Percentiles rank a stretch among this genome's conserved stretches.
Evolutionary conservation across 345 rosid genomes (phyloP).

Genomic region (Dovyalis caffra): DNA sequence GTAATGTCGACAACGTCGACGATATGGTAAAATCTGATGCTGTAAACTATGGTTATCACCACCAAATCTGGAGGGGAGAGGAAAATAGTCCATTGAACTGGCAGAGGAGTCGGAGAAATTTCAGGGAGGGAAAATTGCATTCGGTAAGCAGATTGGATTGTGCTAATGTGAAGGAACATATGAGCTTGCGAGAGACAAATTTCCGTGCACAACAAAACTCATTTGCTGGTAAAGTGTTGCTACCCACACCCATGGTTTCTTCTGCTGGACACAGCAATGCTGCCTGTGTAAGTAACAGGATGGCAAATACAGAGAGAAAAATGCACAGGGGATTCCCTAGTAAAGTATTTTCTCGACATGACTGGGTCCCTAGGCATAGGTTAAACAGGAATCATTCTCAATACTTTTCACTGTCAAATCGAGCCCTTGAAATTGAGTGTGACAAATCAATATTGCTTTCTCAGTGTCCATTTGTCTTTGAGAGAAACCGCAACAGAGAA

Average conservation of each 20-base stretch:
- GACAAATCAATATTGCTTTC: not conserved
- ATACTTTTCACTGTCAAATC: not conserved
- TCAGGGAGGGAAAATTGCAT: no score
- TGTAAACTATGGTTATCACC: no score
- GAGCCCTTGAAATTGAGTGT: not conserved
- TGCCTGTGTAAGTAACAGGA: not conserved
- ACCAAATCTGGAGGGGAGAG: no score
- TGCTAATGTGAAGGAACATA: not conserved
- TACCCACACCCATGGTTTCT: constrained; percentile 4
- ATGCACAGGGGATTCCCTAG: not conserved
- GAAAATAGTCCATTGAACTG: no score
- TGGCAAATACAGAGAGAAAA: not conserved
- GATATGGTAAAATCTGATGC: no score
- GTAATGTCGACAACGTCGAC: no score
- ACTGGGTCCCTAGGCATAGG: not conserved
- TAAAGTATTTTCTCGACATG: not conserved
- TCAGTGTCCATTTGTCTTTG: not conserved
- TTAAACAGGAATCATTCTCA: not conserved
- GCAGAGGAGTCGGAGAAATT: no score
- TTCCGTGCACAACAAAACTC: not conserved
- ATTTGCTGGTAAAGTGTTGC: not conserved
- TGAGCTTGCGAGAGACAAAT: constrained; percentile 3
- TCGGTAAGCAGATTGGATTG: not conserved
- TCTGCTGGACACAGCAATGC: not conserved
- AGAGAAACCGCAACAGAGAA: not conserved